phyloP scores from a whole-genome alignment of 169 alveolate species.

The Perkinsus olseni region DNA sequence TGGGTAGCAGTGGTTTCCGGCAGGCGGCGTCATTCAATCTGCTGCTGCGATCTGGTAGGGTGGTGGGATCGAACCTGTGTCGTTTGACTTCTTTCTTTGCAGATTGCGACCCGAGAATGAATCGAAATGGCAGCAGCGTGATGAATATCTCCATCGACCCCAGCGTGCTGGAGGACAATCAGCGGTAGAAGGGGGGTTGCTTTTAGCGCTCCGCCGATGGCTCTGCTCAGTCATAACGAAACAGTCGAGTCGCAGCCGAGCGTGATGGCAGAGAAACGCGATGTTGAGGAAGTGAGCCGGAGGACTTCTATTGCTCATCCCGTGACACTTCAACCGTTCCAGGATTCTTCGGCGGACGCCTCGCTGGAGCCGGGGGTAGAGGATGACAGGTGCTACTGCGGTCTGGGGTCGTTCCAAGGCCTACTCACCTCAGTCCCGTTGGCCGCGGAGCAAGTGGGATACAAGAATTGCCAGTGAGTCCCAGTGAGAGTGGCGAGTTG shows the following conservation, averaged over 20 bases:
- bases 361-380: neutral
- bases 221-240: too few species aligned
- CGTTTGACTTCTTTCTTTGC: neutral
- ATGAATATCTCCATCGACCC: neutral
- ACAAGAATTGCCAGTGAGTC: neutral
- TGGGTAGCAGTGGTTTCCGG: neutral
- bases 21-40: neutral
- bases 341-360: neutral
- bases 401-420: neutral
- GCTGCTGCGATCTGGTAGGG: neutral
- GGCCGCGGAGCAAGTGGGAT: neutral
- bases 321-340: too few species aligned
- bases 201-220: neutral
- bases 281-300: too few species aligned
- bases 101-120: neutral
- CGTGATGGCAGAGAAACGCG: too few species aligned
- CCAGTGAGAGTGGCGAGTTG: neutral
- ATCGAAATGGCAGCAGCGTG: neutral
- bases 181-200: neutral
- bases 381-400: neutral
- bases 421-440: neutral
- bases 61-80: neutral
- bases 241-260: too few species aligned
- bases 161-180: neutral
- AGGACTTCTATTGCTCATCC: too few species aligned